phyloP scores from a whole-genome alignment of 306 rosid genomes.

The Erythrophleum fordii region DNA sequence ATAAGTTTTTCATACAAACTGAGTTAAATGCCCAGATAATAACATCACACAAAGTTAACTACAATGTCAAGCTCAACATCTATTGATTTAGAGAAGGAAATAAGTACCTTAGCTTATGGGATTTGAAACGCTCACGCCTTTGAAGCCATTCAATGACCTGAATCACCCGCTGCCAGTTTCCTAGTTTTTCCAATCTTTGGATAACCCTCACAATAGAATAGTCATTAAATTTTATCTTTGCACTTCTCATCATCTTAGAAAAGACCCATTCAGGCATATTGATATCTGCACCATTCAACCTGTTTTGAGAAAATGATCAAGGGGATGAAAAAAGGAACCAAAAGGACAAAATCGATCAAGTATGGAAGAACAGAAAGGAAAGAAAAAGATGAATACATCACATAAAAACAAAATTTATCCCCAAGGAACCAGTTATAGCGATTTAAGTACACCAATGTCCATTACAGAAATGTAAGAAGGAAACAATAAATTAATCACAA shows the following conservation, averaged over 20 bases:
- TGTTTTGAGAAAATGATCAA: slow-evolving; percentile 52
- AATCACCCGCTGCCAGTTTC: slow-evolving; percentile 92
- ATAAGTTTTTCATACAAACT: neutral
- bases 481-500: slow-evolving; percentile 1
- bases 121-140: slow-evolving; percentile 80
- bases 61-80: neutral
- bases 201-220: slow-evolving; percentile 83
- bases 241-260: slow-evolving; percentile 90
- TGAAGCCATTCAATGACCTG: slow-evolving; percentile 98
- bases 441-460: slow-evolving; percentile 18
- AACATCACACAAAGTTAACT: slow-evolving; percentile 11
- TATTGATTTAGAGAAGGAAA: slow-evolving; percentile 13
- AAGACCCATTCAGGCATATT: slow-evolving; percentile 91
- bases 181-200: slow-evolving; percentile 77
- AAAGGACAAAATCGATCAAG: too few species aligned
- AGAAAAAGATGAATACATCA: slow-evolving; percentile 18
- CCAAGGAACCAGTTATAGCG: slow-evolving; percentile 23
- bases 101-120: slow-evolving; percentile 73
- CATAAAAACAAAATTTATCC: slow-evolving; percentile 21
- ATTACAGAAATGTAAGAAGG: neutral
- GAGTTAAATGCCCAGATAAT: neutral
- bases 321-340: slow-evolving; percentile 13
- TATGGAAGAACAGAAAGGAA: slow-evolving; percentile 17
- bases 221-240: slow-evolving; percentile 78
- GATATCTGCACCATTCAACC: slow-evolving; percentile 91